A percentile compares a stretch with the other conserved stretches of the same genome.
Evolutionary conservation across 1,139 yeast genomes (phyloP).

Genomic region (Sugiyamaella pinicola): DNA sequence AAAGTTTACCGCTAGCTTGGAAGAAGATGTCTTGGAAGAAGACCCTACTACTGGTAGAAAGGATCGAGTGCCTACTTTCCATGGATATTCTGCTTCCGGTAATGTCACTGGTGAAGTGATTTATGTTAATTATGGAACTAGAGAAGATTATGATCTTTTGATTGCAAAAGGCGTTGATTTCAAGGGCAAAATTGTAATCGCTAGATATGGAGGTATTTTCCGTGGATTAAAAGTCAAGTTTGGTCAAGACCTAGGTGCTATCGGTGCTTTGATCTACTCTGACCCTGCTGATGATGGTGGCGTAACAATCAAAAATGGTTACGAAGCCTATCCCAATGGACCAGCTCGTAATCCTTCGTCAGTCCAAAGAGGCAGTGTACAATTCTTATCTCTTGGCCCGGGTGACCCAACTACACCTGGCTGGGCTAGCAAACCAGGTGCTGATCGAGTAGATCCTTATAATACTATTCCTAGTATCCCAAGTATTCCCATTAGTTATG

Average conservation of each 20-base stretch:
- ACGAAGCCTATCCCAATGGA: conserved; percentile 62
- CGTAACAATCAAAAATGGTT: conserved; percentile 53
- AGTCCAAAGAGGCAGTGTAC: conserved; percentile 83
- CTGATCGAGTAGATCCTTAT: conserved; percentile 52
- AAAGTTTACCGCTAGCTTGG: conserved; percentile 62
- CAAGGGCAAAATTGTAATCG: conserved; percentile 57
- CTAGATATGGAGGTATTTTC: conserved; percentile 60
- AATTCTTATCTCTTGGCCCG: conserved; percentile 71
- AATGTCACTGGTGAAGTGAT: conserved; percentile 61
- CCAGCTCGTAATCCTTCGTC: conserved; percentile 69
- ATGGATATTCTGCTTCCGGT: conserved; percentile 71
- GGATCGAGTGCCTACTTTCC: conserved; percentile 59
- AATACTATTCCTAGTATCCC: conserved; percentile 61
- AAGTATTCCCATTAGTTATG: conserved; percentile 60
- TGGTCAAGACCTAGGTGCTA: conserved; percentile 65
- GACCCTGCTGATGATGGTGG: conserved; percentile 70
- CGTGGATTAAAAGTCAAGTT: conserved; percentile 69
- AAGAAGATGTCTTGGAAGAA: conserved; percentile 70
- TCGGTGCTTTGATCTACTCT: conserved; percentile 60
- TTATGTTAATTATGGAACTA: conserved; percentile 64
- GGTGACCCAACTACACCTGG: conserved; percentile 95
- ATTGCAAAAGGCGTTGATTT: conserved; percentile 51
- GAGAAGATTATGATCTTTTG: conserved; percentile 54
- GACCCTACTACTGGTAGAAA: conserved; percentile 62
- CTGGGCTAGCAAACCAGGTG: conserved; percentile 60